Evolutionary conservation across 176 grass and related monocot genomes (phyloP).

Genomic region (Lolium multiflorum): DNA sequence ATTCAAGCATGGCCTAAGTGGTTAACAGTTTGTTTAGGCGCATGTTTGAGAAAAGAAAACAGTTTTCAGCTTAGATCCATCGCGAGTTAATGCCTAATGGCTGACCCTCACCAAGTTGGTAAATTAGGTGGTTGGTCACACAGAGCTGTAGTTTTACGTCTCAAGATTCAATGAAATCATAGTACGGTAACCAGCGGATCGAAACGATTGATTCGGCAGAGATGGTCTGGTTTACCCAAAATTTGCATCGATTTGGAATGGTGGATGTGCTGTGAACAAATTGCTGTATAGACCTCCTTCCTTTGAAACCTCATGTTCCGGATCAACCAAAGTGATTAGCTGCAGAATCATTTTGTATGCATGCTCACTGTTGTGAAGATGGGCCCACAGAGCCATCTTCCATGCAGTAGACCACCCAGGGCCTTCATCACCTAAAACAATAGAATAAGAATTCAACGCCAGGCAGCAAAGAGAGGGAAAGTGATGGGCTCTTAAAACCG

Average conservation of each 20-base stretch:
- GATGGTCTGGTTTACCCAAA: constrained; percentile 66
- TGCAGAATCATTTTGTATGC: constrained; percentile 88
- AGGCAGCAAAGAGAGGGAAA: constrained; percentile 21
- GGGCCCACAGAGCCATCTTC: constrained; percentile 96
- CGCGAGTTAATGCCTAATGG: neutral
- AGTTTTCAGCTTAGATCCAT: neutral
- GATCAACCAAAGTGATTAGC: constrained; percentile 84
- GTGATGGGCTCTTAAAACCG: neutral
- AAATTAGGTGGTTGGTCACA: neutral
- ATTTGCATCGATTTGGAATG: constrained; percentile 98
- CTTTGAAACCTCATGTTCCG: constrained; percentile 58
- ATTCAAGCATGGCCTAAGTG: neutral
- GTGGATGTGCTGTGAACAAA: constrained; percentile 90
- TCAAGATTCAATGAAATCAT: neutral
- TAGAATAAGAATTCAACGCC: constrained; percentile 19
- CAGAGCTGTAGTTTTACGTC: neutral
- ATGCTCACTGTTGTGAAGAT: constrained; percentile 77
- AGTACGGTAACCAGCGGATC: constrained; percentile 1
- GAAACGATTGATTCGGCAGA: neutral
- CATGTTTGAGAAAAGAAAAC: neutral
- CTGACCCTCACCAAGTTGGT: neutral
- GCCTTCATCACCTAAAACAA: constrained; percentile 70
- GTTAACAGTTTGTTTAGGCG: neutral
- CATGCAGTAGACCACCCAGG: constrained; percentile 96
- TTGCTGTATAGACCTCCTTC: constrained; percentile 99